A percentile compares a stretch with the other conserved stretches of the same genome.
Evolutionary conservation across 1,139 yeast species (phyloP).

Genomic region (Lodderomyces beijingensis): DNA sequence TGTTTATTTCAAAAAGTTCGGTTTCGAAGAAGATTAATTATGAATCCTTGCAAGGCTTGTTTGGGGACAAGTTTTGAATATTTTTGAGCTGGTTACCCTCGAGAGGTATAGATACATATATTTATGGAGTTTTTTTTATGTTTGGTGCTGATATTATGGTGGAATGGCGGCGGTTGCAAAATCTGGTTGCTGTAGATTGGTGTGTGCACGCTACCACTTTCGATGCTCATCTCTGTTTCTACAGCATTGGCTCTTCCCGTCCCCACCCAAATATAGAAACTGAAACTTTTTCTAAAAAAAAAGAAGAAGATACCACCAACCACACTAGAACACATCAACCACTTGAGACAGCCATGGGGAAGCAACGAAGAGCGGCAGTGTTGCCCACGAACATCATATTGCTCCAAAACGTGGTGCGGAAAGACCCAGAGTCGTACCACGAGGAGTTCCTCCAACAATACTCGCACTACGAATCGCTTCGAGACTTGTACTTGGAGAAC

Average conservation of each 20-base stretch:
- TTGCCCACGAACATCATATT: constrained; percentile 88
- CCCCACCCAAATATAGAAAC: no score
- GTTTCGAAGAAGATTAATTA: constrained; percentile 87
- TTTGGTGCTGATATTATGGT: no score
- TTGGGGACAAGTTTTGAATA: constrained; percentile 8
- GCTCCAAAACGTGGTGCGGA: constrained; percentile 83
- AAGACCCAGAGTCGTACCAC: constrained; percentile 90
- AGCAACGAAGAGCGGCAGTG: constrained; percentile 85
- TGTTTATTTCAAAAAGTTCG: constrained; percentile 63
- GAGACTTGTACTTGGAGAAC: constrained; percentile 77
- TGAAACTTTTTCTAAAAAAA: no score
- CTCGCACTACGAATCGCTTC: constrained; percentile 83
- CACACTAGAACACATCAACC: no score
- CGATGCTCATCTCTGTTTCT: constrained; percentile 3
- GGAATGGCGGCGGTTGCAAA: no score
- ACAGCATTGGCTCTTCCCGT: no score
- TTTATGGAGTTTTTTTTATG: no score
- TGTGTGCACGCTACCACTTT: no score
- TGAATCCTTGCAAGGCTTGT: constrained; percentile 62
- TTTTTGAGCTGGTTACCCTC: no score
- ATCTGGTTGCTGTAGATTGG: no score
- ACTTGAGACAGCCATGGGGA: constrained; percentile 71
- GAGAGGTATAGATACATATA: no score
- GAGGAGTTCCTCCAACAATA: constrained; percentile 93
- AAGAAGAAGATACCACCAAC: no score